Base-by-base conservation (phyloP, 2,329 filamentous ascomycete genomes). In the Calonectria leucothoes region DNA sequence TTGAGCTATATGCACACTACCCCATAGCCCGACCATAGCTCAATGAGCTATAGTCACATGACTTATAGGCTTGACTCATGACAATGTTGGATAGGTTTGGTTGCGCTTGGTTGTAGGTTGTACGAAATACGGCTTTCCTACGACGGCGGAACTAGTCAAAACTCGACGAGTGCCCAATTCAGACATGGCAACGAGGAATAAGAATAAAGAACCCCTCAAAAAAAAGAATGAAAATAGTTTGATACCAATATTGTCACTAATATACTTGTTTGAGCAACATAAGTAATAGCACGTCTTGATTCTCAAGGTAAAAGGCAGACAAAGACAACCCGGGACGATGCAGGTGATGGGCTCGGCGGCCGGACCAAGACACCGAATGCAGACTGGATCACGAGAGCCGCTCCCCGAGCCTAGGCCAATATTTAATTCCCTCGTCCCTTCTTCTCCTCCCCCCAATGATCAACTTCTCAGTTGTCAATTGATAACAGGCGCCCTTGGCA, bases 401-500 rank as follows among this genome's bases (percentile, higher is more conserved):
- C 55, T 59, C 20, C 55, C 4, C n/a, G n/a, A 37, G 31, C 23
- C 55, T 37, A 12, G 55, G 55, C 20, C 25, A 23, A 61, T 64
- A 23, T 64, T 33, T 64, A 39, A 15, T 35, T 59, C 35, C 37
- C 52, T 48, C 55, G 42, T n/a, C 20, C 3, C 48, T 66, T 33
- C 14, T 29, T 20, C 48, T 12, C 3, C 48, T 66, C 48, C 14
- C 25, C 31, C 48, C 45, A 51, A 37, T 23, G 15, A 33, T 15
- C 49, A 35, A 37, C 20, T 29, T 63, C 17, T 27, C 51, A 49
- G 48, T 39, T 49, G 23, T n/a, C 55, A 61, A 39, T 61, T 25
- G 55, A 39, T 37, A 27, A 15, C 27, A 42, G 27, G 42, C 45
- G 27, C 57, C 27, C 67, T 70, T 70, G 67, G 59, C 67, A 64